Percentiles rank a stretch among this genome's conserved stretches.
Evolutionary conservation across 371 early-diverging fungal genomes (phyloP).

Genomic region (Circinella minor): DNA sequence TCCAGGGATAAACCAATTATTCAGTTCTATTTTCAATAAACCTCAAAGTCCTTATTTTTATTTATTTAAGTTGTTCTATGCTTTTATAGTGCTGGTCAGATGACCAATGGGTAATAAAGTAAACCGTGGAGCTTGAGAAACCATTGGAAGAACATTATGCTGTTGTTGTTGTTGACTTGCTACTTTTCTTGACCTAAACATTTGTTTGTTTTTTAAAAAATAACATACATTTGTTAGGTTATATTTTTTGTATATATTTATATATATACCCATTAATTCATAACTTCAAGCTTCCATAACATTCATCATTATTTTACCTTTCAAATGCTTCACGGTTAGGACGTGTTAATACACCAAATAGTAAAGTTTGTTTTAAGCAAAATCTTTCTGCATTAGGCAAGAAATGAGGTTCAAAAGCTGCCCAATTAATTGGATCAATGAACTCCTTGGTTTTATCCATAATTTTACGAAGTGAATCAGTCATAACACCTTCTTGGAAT

Average conservation of each 20-base stretch:
- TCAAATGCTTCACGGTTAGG: conserved; percentile 46
- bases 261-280: background rate
- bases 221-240: too few species aligned
- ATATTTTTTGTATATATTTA: too few species aligned
- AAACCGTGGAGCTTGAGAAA: conserved; percentile 53
- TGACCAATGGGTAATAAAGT: conserved; percentile 63
- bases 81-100: conserved; percentile 18
- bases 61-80: background rate
- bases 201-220: too few species aligned
- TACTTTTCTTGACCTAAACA: background rate
- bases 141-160: conserved; percentile 57
- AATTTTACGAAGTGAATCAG: conserved; percentile 13
- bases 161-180: conserved; percentile 25
- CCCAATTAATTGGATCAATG: conserved; percentile 64
- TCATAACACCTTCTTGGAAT: conserved; percentile 33
- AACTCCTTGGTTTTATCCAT: conserved; percentile 23
- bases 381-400: conserved; percentile 50
- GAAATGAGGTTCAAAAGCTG: conserved; percentile 51
- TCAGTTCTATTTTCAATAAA: conserved; percentile 12
- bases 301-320: conserved; percentile 28
- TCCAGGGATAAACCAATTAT: background rate
- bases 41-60: background rate
- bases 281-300: too few species aligned
- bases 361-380: conserved; percentile 47
- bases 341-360: conserved; percentile 54